Base-by-base conservation (phyloP, 768 basidiomycete species). In the Suillus decipiens region DNA sequence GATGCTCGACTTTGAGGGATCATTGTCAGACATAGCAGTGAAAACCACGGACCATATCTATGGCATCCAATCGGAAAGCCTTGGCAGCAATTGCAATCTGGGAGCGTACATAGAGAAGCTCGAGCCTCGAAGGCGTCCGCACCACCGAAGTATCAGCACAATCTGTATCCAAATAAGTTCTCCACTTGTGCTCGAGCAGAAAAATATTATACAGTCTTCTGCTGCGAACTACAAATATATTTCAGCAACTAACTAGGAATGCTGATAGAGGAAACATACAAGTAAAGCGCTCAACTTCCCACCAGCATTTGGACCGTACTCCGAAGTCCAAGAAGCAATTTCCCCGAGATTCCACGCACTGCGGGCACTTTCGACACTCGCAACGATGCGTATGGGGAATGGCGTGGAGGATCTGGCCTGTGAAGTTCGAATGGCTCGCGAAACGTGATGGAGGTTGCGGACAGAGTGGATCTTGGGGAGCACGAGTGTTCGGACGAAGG, bases 101-200 rank as follows among this genome's bases (percentile, higher is more conserved):
- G 1, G 93, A 94, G 14, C 96, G 88, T 9, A 95, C 89, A 67
- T 86, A 94, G 7, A 95, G 81, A 42, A 98, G 77, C 72, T 97
- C 96, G 47, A 79, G 79, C 34, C 92, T 85, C 9, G 90, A 87
- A 7, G 80, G 68, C 7, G 95, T 89, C 33, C 96, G 87, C 39
- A 89, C 82, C 59, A 97, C 88, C 6, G 86, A 86, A 3, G 94
- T 90, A 71, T 95, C 91, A 0, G 95, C 95, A 69, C 96, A 97
- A 73, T 93, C 94, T 96, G 63, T 2, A 42, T n/a, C 48, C 59
- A 45, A 41, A 36, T 48, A 3, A 66, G 67, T 31, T 53, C 50
- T 53, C 55, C n/a, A 47, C 19, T 66, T n/a, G 37, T 36, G 53
- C 19, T 41, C 37, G 34, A 63, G 48, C 5, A 48, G 19, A 51